phyloP scores from a whole-genome alignment of 352 stramenopile species.

The Plasmopara muralis region DNA sequence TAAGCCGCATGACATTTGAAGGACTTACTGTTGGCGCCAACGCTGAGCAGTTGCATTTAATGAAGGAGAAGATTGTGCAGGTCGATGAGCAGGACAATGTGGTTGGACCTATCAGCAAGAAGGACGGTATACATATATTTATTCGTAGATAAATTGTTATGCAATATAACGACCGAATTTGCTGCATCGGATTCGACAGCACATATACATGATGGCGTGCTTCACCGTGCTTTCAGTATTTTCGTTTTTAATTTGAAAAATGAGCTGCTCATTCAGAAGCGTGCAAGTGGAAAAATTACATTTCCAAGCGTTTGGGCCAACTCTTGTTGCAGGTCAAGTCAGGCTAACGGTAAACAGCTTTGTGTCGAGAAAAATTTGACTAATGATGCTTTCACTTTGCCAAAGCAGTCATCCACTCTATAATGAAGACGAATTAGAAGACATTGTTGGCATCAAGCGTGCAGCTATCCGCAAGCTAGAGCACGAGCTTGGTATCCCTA shows the following conservation, averaged over 20 bases:
- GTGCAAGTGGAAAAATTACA: conserved; percentile 96
- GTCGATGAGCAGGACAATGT: conserved; percentile 80
- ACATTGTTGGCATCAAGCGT: conserved; percentile 79
- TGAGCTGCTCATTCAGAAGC: conserved; percentile 47
- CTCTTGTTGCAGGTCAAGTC: conserved; percentile 92
- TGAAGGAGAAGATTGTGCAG: conserved; percentile 70
- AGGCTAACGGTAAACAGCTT: not conserved
- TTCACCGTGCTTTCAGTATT: no score
- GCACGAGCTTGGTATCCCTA: conserved; percentile 96
- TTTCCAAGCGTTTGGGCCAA: conserved; percentile 99
- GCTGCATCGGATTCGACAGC: no score
- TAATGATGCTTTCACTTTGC: no score
- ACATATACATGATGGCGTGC: no score
- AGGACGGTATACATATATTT: conserved; percentile 37
- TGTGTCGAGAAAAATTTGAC: no score
- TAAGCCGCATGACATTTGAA: no score
- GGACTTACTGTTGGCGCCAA: no score
- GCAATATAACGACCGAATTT: no score
- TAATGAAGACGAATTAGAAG: conserved; percentile 76
- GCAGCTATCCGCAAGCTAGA: conserved; percentile 97
- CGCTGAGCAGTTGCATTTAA: no score
- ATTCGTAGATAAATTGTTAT: no score
- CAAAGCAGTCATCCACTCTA: no score
- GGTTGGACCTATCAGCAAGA: conserved; percentile 83
- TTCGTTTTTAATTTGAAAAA: no score